Evolutionary conservation across 73 alveolate genomes (phyloP), one percentile per base, ranked within the genome.

Genomic region (Paramecium pentaurelia): DNA sequence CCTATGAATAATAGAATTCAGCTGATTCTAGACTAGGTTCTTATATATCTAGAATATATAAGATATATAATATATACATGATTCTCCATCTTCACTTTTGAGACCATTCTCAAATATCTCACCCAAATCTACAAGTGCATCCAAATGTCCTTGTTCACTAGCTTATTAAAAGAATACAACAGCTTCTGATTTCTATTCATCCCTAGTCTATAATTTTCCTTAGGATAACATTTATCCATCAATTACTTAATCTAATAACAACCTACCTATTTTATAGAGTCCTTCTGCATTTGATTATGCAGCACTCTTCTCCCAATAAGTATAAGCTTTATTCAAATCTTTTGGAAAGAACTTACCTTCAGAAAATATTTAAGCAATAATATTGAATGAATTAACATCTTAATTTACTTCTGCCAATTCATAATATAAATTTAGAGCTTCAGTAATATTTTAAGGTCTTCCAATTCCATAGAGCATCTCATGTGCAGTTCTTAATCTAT

Each of bases 261-360:
- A 80, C 4, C 91, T 25, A 27, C 91, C 91, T 14, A 80, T 80
- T 44, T 37, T 80, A 47, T 80, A 80, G 1, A 44, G 12, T 2
- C 91, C 91, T 80, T 80, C 91, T 45, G 91, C 45, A 27, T 80
- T 49, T 36, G n/a, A 45, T 27, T 12, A 20, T 8, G 91, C 91
- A 8, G 91, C 91, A 80, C 91, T 80, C 34, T 47, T 80, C 16
- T 80, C 91, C 91, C 91, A 80, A 80, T 80, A 80, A 8, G 91
- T 42, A 10, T 80, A 80, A 5, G 91, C 77, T 80, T 80, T 80
- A 27, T 80, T 80, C 7, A 80, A 45, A 80, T 80, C 91, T 80
- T 80, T 45, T 25, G 91, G 91, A 34, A 80, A 80, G 30, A 80
- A 45, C 32, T 80, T 80, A 1, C 91, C 91, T 49, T 80, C 91